These are phyloP conservation scores for Pyrenophora teres DNA, from an alignment of 2,329 filamentous ascomycete genomes.

Conservation along the genomic window DNA sequence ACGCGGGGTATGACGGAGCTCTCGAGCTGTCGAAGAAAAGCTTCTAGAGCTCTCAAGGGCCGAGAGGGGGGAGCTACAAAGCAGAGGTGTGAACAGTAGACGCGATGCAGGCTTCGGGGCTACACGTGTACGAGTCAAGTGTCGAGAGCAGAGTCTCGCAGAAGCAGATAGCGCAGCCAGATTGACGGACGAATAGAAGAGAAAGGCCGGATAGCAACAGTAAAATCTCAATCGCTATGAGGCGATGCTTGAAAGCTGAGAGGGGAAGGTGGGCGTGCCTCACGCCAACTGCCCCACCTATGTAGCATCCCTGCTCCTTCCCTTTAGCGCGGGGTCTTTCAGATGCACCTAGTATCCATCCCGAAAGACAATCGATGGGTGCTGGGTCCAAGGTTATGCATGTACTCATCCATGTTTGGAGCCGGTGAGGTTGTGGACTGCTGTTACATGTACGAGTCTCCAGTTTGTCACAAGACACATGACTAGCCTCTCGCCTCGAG, in stretches of 20 bases:
- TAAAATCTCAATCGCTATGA: conserved; percentile 24
- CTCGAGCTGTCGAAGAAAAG: conserved; percentile 23
- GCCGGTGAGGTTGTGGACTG: background rate
- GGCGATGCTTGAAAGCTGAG: conserved; percentile 16
- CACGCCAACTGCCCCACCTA: conserved; percentile 20
- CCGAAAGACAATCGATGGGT: background rate
- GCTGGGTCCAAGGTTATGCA: background rate
- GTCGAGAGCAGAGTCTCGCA: conserved; percentile 45
- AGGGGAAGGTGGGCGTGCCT: conserved; percentile 25
- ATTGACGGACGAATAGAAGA: conserved; percentile 21
- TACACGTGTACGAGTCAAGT: conserved; percentile 27
- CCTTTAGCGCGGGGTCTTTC: conserved; percentile 20
- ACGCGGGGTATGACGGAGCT: conserved; percentile 25
- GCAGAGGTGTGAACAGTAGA: conserved; percentile 10
- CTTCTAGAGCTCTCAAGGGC: conserved; percentile 17
- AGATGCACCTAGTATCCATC: background rate
- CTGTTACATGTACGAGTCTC: background rate
- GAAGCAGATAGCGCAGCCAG: conserved; percentile 39
- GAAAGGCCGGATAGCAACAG: conserved; percentile 5
- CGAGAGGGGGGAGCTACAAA: conserved; percentile 12
- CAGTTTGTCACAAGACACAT: background rate
- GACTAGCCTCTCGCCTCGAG: background rate
- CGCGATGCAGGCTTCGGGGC: conserved; percentile 21
- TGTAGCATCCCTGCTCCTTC: conserved; percentile 14
- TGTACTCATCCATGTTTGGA: too few relatives aligned